These are phyloP conservation scores for Omphalotus olearius DNA, from an alignment of 1,284 basidiomycete genomes.

Conservation along the genomic window DNA sequence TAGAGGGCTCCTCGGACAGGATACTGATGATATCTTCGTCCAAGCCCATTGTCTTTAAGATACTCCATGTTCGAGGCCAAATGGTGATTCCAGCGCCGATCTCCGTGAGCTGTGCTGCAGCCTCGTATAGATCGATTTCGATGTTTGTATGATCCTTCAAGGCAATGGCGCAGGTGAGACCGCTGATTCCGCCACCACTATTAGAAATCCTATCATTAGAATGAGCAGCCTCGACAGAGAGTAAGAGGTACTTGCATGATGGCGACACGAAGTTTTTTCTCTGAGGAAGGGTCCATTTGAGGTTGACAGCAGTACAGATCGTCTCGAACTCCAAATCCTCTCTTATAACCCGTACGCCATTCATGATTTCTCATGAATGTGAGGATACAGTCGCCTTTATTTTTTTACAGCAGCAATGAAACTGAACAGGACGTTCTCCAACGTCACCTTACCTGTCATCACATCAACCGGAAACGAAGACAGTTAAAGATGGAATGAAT, in stretches of 20 bases:
- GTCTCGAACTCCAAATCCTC: too few species aligned
- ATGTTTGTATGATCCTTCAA: conserved; percentile 14
- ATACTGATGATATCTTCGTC: conserved; percentile 17
- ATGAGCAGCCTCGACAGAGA: background rate
- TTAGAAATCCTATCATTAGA: background rate
- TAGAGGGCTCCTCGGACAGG: conserved; percentile 16
- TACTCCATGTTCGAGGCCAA: conserved; percentile 23
- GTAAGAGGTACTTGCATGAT: conserved; percentile 6
- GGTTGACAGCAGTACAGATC: too few species aligned
- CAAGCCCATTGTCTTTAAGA: conserved; percentile 20
- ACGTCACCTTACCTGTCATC: too few species aligned
- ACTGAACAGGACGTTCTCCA: too few species aligned
- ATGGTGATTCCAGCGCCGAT: conserved; percentile 25
- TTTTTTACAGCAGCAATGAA: too few species aligned
- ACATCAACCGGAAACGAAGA: too few species aligned
- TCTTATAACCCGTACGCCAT: too few species aligned
- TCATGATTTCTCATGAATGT: too few species aligned
- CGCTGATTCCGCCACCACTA: conserved; percentile 24
- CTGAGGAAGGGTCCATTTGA: background rate
- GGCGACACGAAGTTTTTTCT: conserved; percentile 9
- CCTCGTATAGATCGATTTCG: conserved; percentile 22
- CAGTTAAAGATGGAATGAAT: too few species aligned
- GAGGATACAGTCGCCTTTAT: too few species aligned
- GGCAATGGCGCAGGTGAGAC: conserved; percentile 20
- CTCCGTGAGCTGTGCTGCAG: conserved; percentile 18